Conservation (phyloP, 768 basidiomycete species). For the Agaricus subrufescens region DNA sequence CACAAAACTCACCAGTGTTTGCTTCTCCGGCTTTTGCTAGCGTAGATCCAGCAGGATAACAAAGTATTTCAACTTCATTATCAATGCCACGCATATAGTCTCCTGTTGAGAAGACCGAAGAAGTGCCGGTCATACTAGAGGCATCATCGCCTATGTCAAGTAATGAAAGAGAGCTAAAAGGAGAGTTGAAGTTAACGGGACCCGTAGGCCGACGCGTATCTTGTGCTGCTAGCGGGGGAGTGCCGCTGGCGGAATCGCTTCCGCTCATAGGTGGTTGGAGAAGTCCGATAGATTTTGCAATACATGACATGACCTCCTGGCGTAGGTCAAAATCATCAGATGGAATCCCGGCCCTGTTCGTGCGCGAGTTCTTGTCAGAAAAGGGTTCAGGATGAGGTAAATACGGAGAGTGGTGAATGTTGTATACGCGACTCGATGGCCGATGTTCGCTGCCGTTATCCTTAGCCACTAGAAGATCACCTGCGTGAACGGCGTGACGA, state of each 20-base stretch:
- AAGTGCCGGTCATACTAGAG: slow-evolving; percentile 61
- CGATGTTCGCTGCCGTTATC: slow-evolving; percentile 41
- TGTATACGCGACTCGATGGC: slow-evolving; percentile 42
- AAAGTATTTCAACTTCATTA: slow-evolving; percentile 95
- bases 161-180: slow-evolving; percentile 71
- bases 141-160: slow-evolving; percentile 67
- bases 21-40: slow-evolving; percentile 87
- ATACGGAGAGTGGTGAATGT: slow-evolving; percentile 46
- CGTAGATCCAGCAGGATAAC: slow-evolving; percentile 81
- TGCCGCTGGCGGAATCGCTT: slow-evolving; percentile 59
- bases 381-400: slow-evolving; percentile 27
- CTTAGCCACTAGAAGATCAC: slow-evolving; percentile 66
- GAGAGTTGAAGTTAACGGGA: slow-evolving; percentile 49
- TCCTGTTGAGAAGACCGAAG: slow-evolving; percentile 43
- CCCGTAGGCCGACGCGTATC: slow-evolving; percentile 28
- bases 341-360: slow-evolving; percentile 17
- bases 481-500: slow-evolving; percentile 66
- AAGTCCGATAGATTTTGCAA: slow-evolving; percentile 95
- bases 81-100: slow-evolving; percentile 81
- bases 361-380: slow-evolving; percentile 19
- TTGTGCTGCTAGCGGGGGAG: slow-evolving; percentile 53
- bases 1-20: slow-evolving; percentile 58
- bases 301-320: slow-evolving; percentile 95
- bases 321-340: slow-evolving; percentile 88
- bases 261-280: slow-evolving; percentile 79